These are phyloP conservation scores for Pseudocercospora macadamiae DNA, from an alignment of 2,329 filamentous ascomycete species.

Conservation along the genomic window DNA sequence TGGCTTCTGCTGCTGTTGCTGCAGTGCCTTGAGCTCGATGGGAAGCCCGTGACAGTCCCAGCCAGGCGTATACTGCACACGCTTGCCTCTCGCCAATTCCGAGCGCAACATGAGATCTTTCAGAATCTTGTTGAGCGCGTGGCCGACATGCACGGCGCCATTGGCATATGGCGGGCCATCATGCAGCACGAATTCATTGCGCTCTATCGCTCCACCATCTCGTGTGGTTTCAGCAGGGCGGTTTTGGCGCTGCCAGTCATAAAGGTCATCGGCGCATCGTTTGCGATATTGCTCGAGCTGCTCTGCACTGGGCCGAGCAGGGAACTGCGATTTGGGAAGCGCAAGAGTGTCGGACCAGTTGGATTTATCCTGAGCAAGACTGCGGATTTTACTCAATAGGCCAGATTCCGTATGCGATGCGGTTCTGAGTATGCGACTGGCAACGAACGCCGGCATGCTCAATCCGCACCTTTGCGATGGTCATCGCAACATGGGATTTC, in stretches of 20 bases:
- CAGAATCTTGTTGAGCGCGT: conserved; percentile 94
- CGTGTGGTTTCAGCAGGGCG: conserved; percentile 34
- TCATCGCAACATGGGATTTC: not conserved
- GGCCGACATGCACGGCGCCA: conserved; percentile 85
- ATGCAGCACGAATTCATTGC: conserved; percentile 76
- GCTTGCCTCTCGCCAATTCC: conserved; percentile 75
- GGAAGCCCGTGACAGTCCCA: conserved; percentile 99
- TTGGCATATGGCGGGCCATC: conserved; percentile 98
- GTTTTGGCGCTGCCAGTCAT: conserved; percentile 75
- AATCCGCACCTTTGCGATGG: no score
- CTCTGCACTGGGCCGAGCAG: conserved; percentile 45
- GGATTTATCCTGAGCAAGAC: conserved; percentile 16
- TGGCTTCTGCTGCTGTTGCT: conserved; percentile 44
- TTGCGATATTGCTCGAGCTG: conserved; percentile 64
- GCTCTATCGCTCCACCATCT: conserved; percentile 44
- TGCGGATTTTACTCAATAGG: conserved; percentile 14
- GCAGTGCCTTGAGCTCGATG: conserved; percentile 93
- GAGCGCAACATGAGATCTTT: conserved; percentile 91
- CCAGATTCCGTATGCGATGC: conserved; percentile 5
- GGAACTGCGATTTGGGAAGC: conserved; percentile 54
- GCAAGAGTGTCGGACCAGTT: conserved; percentile 46
- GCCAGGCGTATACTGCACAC: conserved; percentile 81
- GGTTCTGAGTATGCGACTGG: conserved; percentile 17
- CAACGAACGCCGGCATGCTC: conserved; percentile 18
- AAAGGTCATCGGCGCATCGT: conserved; percentile 83